Evolutionary conservation across 1,139 yeast species (phyloP), one percentile per base, ranked within the genome.

Genomic region (Hyphopichia fennica): DNA sequence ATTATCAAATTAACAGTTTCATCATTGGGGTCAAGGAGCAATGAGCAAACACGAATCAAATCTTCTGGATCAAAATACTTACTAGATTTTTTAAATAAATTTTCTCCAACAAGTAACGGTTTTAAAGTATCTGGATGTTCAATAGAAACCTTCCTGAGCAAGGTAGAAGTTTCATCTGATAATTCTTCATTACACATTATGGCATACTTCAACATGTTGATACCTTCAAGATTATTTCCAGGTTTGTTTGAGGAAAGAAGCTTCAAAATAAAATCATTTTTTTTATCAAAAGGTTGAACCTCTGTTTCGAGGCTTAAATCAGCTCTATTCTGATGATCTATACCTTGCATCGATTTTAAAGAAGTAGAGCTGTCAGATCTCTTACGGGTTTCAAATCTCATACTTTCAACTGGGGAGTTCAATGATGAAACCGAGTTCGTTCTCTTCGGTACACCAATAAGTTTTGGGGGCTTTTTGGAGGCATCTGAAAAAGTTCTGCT

Each of bases 191-290:
- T 64, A 1, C 65, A 67, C 39, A 67, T 55, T 4, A 73, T 62
- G 2, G 78, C 77, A 51, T 62, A 67, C 36, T 63, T 67, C 34
- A 72, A 58, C 19, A 71, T 53, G 40, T 58, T 60, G 2, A 73
- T 54, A 1, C 78, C 79, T 48, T 70, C 76, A 2, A 44, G 50
- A 4, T 65, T 51, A 32, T 60, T 46, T 10, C 57, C 61, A 3
- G 56, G 53, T 40, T 62, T 60, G 11, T 58, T 48, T 1, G 75
- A 68, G 0, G 68, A 58, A 35, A 71, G 56, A 40, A 68, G 69
- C 39, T 61, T 62, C 31, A 67, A 45, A 16, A 71, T 68, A 3
- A 74, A 73, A 41, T 70, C 76, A 9, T 51, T 51, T 29, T 59
- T 60, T 30, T 56, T 52, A 44, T 65, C 65, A 45, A 58, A 62